Evolutionary conservation across 177 flowering plant genomes (phyloP).

Genomic region (Vitis hybrid): DNA sequence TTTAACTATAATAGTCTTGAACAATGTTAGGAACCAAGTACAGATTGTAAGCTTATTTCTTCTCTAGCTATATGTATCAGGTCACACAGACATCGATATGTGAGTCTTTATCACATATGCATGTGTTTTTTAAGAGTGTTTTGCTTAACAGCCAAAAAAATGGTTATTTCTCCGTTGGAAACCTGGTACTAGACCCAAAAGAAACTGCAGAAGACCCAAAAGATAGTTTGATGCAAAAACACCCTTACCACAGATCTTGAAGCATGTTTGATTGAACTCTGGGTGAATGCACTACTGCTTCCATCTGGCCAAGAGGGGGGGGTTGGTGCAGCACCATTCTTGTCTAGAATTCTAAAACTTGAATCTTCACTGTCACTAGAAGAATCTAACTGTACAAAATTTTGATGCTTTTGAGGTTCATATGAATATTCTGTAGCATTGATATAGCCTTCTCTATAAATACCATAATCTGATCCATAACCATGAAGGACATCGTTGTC

Average conservation of each 20-base stretch:
- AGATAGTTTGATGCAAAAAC: background rate
- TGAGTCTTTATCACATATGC: too few relatives aligned
- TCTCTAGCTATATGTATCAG: too few relatives aligned
- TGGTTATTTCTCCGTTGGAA: background rate
- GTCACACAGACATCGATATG: too few relatives aligned
- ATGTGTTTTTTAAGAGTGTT: too few relatives aligned
- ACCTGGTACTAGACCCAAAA: background rate
- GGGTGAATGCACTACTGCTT: slow-evolving; percentile 4
- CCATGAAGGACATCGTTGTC: slow-evolving; percentile 25
- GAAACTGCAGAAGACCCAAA: slow-evolving; percentile 1
- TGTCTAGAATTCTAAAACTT: slow-evolving; percentile 18
- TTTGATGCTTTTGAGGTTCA: slow-evolving; percentile 15
- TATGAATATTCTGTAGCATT: slow-evolving; percentile 37
- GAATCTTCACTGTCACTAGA: slow-evolving; percentile 48
- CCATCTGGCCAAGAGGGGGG: slow-evolving; percentile 15
- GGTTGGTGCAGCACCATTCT: slow-evolving; percentile 8
- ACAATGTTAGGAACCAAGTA: too few relatives aligned
- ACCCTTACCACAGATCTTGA: slow-evolving; percentile 22
- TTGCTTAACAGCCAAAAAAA: background rate
- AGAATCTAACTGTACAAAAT: slow-evolving; percentile 45
- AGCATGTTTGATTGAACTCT: slow-evolving; percentile 4
- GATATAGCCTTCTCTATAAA: slow-evolving; percentile 5
- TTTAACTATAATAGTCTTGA: too few relatives aligned
- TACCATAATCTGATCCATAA: slow-evolving; percentile 19
- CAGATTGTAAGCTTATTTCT: too few relatives aligned